These are phyloP conservation scores for Leccinum pachyderme DNA, from an alignment of 1,284 basidiomycete species.

Conservation along the genomic window DNA sequence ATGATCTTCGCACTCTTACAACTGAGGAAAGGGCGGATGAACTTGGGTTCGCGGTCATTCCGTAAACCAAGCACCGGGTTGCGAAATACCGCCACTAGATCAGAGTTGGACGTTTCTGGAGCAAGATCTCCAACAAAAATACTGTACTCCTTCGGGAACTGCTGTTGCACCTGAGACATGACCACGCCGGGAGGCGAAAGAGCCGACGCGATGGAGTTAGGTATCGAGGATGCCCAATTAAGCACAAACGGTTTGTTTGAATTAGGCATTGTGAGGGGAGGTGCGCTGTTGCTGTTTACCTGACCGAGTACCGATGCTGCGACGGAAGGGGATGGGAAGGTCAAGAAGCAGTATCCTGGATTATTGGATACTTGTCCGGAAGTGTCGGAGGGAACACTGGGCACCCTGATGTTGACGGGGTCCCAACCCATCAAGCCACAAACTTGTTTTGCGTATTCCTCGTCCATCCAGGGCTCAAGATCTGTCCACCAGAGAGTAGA, in stretches of 20 bases:
- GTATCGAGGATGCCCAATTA: conserved; percentile 76
- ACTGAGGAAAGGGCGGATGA: conserved; percentile 81
- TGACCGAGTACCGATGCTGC: conserved; percentile 73
- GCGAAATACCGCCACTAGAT: conserved; percentile 84
- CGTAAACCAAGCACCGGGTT: conserved; percentile 80
- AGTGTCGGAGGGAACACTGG: conserved; percentile 58
- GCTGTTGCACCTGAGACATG: conserved; percentile 44
- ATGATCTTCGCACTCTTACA: conserved; percentile 94
- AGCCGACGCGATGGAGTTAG: conserved; percentile 42
- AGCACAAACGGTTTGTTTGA: conserved; percentile 71
- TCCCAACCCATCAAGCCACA: conserved; percentile 80
- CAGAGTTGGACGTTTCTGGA: conserved; percentile 86
- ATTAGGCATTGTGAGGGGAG: conserved; percentile 73
- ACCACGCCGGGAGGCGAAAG: conserved; percentile 36
- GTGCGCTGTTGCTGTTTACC: conserved; percentile 49
- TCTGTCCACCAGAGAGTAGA: conserved; percentile 78
- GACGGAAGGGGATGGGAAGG: conserved; percentile 70
- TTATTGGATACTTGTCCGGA: conserved; percentile 71
- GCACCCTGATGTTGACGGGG: conserved; percentile 66
- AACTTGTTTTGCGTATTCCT: conserved; percentile 83
- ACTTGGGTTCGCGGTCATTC: conserved; percentile 78
- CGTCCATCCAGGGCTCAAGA: conserved; percentile 90
- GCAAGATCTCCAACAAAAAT: conserved; percentile 91
- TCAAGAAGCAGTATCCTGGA: conserved; percentile 83
- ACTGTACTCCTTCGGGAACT: conserved; percentile 80